Evolutionary conservation across 2,329 filamentous ascomycete species (phyloP).

Genomic region (Claviceps cyperi): DNA sequence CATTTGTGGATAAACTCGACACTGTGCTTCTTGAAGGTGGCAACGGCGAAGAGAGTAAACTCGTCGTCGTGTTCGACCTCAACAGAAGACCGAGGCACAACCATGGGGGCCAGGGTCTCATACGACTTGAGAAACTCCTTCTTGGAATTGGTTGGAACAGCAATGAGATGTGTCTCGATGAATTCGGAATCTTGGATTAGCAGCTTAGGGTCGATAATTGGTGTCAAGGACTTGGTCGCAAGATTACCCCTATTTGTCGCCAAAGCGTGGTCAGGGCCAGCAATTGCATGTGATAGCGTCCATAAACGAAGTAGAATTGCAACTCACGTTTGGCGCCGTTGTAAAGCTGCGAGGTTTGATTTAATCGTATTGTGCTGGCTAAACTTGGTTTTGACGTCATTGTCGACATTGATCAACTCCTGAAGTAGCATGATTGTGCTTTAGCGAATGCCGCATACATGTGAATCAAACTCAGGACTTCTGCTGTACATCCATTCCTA

Average conservation of each 20-base stretch:
- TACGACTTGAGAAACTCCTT: conserved; percentile 86
- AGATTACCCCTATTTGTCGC: conserved; percentile 59
- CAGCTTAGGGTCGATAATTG: conserved; percentile 66
- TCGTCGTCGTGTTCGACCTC: conserved; percentile 78
- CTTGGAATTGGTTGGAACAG: conserved; percentile 62
- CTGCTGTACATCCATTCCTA: background rate
- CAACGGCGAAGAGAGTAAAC: conserved; percentile 76
- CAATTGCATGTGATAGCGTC: background rate
- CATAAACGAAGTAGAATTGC: background rate
- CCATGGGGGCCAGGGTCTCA: conserved; percentile 79
- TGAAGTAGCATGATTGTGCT: conserved; percentile 18
- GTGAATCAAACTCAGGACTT: background rate
- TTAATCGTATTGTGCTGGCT: conserved; percentile 89
- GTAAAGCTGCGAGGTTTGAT: conserved; percentile 63
- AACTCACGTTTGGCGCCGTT: conserved; percentile 73
- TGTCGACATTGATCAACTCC: conserved; percentile 87
- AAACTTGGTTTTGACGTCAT: conserved; percentile 88
- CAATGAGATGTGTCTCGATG: conserved; percentile 87
- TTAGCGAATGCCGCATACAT: background rate
- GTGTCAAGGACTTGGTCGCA: conserved; percentile 81
- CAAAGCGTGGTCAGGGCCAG: background rate
- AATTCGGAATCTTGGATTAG: conserved; percentile 88
- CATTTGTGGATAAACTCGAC: conserved; percentile 83
- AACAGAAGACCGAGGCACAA: conserved; percentile 75
- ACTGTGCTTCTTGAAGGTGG: conserved; percentile 83